Evolutionary conservation across 2,329 filamentous ascomycete genomes (phyloP).

Genomic region (Xylariales sp.): DNA sequence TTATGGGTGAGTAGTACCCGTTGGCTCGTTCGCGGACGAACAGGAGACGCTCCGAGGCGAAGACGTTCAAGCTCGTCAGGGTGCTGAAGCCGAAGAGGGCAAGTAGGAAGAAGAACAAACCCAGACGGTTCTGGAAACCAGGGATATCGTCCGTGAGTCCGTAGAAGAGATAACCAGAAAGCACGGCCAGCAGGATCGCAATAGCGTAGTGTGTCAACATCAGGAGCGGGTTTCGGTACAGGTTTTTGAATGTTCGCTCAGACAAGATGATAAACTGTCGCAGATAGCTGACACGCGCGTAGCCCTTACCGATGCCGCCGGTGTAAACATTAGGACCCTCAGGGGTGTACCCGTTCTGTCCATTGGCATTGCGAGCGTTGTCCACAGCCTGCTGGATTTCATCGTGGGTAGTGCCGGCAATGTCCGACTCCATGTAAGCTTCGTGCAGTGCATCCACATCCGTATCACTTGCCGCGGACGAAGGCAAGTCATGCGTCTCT

Average conservation of each 20-base stretch:
- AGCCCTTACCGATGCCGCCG: constrained; percentile 68
- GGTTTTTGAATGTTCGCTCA: constrained; percentile 88
- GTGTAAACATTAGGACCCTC: constrained; percentile 44
- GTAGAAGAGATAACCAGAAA: constrained; percentile 94
- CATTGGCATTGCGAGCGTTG: constrained; percentile 63
- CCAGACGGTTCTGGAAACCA: constrained; percentile 95
- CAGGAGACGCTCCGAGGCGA: constrained; percentile 82
- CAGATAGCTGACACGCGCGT: constrained; percentile 72
- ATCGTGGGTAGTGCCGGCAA: constrained; percentile 67
- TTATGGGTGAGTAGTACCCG: constrained; percentile 89
- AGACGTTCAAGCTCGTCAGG: constrained; percentile 87
- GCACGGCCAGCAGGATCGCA: constrained; percentile 86
- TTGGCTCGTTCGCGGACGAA: constrained; percentile 94
- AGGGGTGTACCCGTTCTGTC: constrained; percentile 46
- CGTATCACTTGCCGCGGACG: constrained; percentile 57
- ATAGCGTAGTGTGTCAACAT: constrained; percentile 99
- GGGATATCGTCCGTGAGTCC: constrained; percentile 93
- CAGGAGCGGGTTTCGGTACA: constrained; percentile 94
- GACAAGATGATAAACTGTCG: constrained; percentile 89
- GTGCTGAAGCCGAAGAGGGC: constrained; percentile 97
- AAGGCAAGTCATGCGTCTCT: constrained; percentile 61
- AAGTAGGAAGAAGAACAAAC: constrained; percentile 95
- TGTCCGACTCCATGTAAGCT: constrained; percentile 72
- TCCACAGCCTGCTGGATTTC: constrained; percentile 71
- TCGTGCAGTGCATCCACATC: constrained; percentile 79